Base-by-base conservation (phyloP, 176 grass and related monocot genomes). In the Cenchrus purpureus region DNA sequence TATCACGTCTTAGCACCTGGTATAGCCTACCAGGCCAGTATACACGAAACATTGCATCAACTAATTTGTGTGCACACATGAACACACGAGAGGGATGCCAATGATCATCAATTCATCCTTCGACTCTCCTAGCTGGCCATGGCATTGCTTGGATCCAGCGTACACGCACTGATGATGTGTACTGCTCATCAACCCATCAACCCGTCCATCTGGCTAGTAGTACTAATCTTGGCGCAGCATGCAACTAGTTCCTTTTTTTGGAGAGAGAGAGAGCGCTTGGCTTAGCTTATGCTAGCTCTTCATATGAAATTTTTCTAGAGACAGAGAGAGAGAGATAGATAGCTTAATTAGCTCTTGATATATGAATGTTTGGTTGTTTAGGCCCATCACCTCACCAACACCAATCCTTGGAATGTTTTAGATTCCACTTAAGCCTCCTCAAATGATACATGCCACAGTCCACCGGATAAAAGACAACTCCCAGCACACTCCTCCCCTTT, bases 381-480 rank as follows among this genome's bases (percentile, higher is more conserved):
- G 71, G 84, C 72, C 92, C 74, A 25, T 25, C 25, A 89, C 54
- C 16, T 56, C 15, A 56, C 81, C 75, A 88, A 84, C 67, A 88
- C 84, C 86, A 91, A 86, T 91, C 85, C 84, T 88, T 76, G 88
- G 90, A 95, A 95, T 94, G 91, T 94, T 95, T 94, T 94, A 87
- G 93, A 96, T 98, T 96, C 92, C 89, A 76, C 85, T 71, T 71
- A 65, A 65, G 42, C 40, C 46, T 54, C 48, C 64, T 73, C 51
- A 76, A 76, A 72, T 65, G 83, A 37, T 55, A 53, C 83, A 53
- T 80, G 84, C 83, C 88, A 82, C 85, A 86, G 85, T 90, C 93
- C 90, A 92, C 82, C 37, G 28, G 85, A 83, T 83, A 92, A 90
- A 79, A 87, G 87, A 94, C 88, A 78, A 25, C 48, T 40, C 46